phyloP scores from a whole-genome alignment of 2,329 filamentous ascomycete species.

The Fusarium sp. region DNA sequence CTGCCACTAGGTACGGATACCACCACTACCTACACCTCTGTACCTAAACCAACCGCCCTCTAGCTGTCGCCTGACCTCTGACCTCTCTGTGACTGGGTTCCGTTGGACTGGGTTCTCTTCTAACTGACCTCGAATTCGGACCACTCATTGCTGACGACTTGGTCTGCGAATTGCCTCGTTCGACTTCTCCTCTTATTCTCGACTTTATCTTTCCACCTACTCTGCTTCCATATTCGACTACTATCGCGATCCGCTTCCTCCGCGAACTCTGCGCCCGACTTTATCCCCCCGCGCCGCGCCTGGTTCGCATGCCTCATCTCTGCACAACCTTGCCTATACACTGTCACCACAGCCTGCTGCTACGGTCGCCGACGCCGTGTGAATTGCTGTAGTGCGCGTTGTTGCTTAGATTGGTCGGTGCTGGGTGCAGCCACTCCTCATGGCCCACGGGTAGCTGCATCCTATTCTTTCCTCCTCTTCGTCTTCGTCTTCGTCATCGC shows the following conservation, averaged over 20 bases:
- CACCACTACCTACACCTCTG: neutral
- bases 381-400: slow-evolving; percentile 43
- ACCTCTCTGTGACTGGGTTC: slow-evolving; percentile 1
- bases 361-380: slow-evolving; percentile 46
- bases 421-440: slow-evolving; percentile 45
- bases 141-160: slow-evolving; percentile 44
- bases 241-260: slow-evolving; percentile 33
- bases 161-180: slow-evolving; percentile 48
- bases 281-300: slow-evolving; percentile 40
- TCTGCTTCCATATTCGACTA: neutral
- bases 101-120: slow-evolving; percentile 9
- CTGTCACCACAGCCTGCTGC: slow-evolving; percentile 43
- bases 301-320: slow-evolving; percentile 54
- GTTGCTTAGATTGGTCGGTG: slow-evolving; percentile 35
- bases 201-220: neutral
- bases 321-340: slow-evolving; percentile 50
- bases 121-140: slow-evolving; percentile 31
- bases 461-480: slow-evolving; percentile 35
- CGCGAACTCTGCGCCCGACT: slow-evolving; percentile 33
- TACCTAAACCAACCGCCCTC: slow-evolving; percentile 24
- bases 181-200: slow-evolving; percentile 13
- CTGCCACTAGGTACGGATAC: neutral
- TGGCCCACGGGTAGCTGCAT: slow-evolving; percentile 50
- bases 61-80: slow-evolving; percentile 43
- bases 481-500: slow-evolving; percentile 29